Evolutionary conservation across 805 yeast species (phyloP).

Genomic region (Lipomyces mesembrius): DNA sequence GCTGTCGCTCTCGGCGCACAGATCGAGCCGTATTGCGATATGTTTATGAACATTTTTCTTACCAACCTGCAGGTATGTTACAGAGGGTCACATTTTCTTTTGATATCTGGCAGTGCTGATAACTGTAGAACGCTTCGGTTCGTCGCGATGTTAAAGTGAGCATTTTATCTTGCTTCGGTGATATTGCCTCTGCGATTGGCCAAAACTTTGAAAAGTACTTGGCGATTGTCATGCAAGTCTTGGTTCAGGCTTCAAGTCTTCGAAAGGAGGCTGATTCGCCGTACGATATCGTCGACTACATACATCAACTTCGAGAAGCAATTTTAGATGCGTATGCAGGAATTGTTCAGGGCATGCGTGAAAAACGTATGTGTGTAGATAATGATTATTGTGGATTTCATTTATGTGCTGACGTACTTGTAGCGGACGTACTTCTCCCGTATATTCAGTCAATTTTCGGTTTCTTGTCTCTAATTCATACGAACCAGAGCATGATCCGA

Average conservation of each 20-base stretch:
- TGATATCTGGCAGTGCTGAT: not conserved
- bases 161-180: constrained; percentile 92
- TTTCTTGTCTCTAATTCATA: constrained; percentile 64
- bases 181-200: constrained; percentile 89
- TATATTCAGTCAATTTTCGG: constrained; percentile 72
- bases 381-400: not conserved
- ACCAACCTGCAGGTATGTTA: constrained; percentile 65
- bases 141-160: constrained; percentile 84
- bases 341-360: constrained; percentile 85
- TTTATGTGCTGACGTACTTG: not conserved
- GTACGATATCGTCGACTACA: constrained; percentile 76
- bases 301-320: constrained; percentile 73
- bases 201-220: constrained; percentile 74
- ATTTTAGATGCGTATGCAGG: constrained; percentile 97
- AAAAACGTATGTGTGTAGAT: constrained; percentile 46
- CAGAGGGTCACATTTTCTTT: constrained; percentile 40
- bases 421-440: constrained; percentile 62
- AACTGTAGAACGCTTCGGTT: constrained; percentile 45
- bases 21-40: constrained; percentile 74
- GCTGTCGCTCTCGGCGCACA: constrained; percentile 81
- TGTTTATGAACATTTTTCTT: constrained; percentile 83
- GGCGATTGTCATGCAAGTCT: constrained; percentile 76
- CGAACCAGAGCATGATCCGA: constrained; percentile 62
- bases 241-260: constrained; percentile 46
- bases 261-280: constrained; percentile 55